Evolutionary conservation across 495 filamentous ascomycete species (phyloP).

Genomic region (Durotheca rogersii): DNA sequence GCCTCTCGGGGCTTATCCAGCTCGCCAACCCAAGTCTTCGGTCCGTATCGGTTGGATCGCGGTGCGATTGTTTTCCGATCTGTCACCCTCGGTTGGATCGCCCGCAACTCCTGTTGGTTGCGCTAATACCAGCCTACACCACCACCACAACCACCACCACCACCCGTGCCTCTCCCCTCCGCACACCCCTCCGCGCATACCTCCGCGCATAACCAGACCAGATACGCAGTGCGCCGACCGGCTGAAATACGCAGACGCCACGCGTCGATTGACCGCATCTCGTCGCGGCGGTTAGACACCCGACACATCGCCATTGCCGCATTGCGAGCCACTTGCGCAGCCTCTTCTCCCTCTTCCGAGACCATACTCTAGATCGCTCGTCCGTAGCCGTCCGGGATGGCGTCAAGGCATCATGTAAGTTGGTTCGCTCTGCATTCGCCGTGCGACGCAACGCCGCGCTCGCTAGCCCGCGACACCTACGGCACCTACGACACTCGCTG

Average conservation of each 20-base stretch:
- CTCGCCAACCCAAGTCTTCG: slow-evolving; percentile 5
- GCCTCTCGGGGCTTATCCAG: too few relatives aligned
- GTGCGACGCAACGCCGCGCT: slow-evolving; percentile 11
- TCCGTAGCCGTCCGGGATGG: slow-evolving; percentile 36
- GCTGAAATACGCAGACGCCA: not conserved
- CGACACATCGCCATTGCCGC: slow-evolving; percentile 4
- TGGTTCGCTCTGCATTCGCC: slow-evolving; percentile 6
- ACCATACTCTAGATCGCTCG: slow-evolving; percentile 1
- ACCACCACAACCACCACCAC: too few relatives aligned
- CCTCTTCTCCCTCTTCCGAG: not conserved
- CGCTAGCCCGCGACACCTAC: too few relatives aligned
- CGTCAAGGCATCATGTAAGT: slow-evolving; percentile 54
- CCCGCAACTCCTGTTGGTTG: slow-evolving; percentile 20
- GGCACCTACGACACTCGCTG: not conserved
- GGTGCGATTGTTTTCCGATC: slow-evolving; percentile 20
- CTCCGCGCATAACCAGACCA: not conserved
- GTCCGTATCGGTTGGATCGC: slow-evolving; percentile 4
- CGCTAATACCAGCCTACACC: too few relatives aligned
- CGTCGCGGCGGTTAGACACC: slow-evolving; percentile 7
- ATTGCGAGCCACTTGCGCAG: slow-evolving; percentile 10
- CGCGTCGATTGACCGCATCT: not conserved
- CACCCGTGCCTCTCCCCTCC: too few relatives aligned
- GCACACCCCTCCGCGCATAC: too few relatives aligned
- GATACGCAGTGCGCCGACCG: slow-evolving; percentile 8
- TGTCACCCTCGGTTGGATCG: too few relatives aligned